Conservation (phyloP, 768 basidiomycete species). For the Pulveroboletus ravenelii region DNA sequence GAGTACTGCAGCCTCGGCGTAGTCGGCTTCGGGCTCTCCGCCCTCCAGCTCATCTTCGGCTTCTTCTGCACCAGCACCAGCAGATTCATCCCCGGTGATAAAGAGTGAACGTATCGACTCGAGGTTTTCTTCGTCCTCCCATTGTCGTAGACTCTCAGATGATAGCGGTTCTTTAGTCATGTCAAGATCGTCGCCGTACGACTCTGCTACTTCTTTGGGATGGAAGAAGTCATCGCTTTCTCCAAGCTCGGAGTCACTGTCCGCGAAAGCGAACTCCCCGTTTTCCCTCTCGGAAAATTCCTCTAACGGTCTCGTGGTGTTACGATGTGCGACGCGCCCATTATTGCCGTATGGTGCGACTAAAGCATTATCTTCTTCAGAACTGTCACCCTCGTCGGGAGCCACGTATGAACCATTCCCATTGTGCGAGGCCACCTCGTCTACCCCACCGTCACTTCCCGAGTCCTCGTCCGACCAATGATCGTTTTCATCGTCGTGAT, state of each 20-base stretch:
- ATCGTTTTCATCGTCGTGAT: slow-evolving; percentile 18
- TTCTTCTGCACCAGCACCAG: slow-evolving; percentile 34
- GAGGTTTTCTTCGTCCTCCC: slow-evolving; percentile 82
- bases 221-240: slow-evolving; percentile 69
- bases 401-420: background rate
- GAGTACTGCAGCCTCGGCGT: slow-evolving; percentile 51
- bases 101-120: slow-evolving; percentile 86
- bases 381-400: background rate
- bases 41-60: slow-evolving; percentile 38
- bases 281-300: slow-evolving; percentile 36
- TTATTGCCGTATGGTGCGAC: slow-evolving; percentile 26
- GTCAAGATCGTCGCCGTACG: slow-evolving; percentile 55
- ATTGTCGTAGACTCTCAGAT: slow-evolving; percentile 53
- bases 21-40: slow-evolving; percentile 35
- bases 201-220: slow-evolving; percentile 38
- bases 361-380: slow-evolving; percentile 4
- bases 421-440: slow-evolving; percentile 2
- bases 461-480: slow-evolving; percentile 13
- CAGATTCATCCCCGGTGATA: slow-evolving; percentile 65
- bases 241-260: slow-evolving; percentile 73
- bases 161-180: slow-evolving; percentile 60
- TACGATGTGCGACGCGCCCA: slow-evolving; percentile 50
- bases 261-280: slow-evolving; percentile 59
- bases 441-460: background rate
- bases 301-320: slow-evolving; percentile 32